A percentile compares a stretch with the other conserved stretches of the same genome.
These are phyloP conservation scores for Centrapalus pauciflorus DNA, from an alignment of 129 eudicot species.

Conservation along the genomic window DNA sequence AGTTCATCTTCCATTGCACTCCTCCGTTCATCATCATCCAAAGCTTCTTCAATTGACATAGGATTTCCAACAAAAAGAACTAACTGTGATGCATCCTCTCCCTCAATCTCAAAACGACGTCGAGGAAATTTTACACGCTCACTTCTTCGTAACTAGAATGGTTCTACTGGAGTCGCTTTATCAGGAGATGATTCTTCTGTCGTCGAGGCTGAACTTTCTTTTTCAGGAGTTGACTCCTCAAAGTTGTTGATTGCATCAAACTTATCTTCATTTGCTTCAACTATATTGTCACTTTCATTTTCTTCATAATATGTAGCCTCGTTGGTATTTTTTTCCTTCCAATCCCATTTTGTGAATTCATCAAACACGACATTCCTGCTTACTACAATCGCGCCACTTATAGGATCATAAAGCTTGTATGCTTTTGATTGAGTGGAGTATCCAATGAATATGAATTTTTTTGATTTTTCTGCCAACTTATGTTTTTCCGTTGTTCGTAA, in stretches of 20 bases:
- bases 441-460: background rate
- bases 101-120: too few relatives aligned
- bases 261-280: background rate
- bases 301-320: too few relatives aligned
- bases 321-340: background rate
- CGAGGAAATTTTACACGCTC: background rate
- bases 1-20: background rate
- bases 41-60: background rate
- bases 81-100: too few relatives aligned
- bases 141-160: background rate
- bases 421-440: background rate
- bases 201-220: too few relatives aligned
- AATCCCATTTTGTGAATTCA: background rate
- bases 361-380: background rate
- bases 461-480: background rate
- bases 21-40: background rate
- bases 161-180: background rate
- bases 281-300: too few relatives aligned
- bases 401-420: background rate
- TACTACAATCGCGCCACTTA: background rate
- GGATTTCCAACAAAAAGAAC: too few relatives aligned
- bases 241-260: too few relatives aligned
- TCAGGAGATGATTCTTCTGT: too few relatives aligned
- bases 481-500: background rate
- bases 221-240: too few relatives aligned